These are phyloP conservation scores for Diacronema lutheri DNA, from an alignment of 78 protist genomes.

Conservation along the genomic window DNA sequence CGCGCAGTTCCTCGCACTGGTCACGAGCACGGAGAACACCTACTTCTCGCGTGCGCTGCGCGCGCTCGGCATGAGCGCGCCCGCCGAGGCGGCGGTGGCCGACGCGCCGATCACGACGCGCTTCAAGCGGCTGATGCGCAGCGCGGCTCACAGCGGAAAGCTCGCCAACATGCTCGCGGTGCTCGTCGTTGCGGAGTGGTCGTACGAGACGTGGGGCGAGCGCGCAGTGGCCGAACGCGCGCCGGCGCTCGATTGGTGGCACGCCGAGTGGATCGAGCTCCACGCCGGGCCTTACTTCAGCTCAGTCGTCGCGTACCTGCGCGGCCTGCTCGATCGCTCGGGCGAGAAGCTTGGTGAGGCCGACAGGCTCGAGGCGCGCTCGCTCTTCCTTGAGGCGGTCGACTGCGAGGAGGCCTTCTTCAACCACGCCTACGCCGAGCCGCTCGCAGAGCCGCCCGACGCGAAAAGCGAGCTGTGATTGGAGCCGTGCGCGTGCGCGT, in stretches of 20 bases:
- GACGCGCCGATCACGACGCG: too few relatives aligned
- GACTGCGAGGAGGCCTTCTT: too few relatives aligned
- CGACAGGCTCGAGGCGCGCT: too few relatives aligned
- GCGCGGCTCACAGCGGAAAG: neutral
- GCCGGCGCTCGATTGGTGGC: neutral
- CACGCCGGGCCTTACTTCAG: slow-evolving; percentile 15
- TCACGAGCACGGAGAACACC: slow-evolving; percentile 23
- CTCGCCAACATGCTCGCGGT: slow-evolving; percentile 6
- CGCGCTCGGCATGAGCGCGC: slow-evolving; percentile 2
- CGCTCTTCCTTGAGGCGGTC: too few relatives aligned
- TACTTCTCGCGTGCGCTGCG: slow-evolving; percentile 20
- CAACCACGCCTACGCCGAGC: too few relatives aligned
- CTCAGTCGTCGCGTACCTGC: slow-evolving; percentile 10
- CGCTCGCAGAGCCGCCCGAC: too few relatives aligned
- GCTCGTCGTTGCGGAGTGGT: slow-evolving; percentile 23
- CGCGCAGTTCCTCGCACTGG: slow-evolving; percentile 19
- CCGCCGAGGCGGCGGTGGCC: neutral
- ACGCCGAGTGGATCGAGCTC: slow-evolving; percentile 12
- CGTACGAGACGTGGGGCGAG: slow-evolving; percentile 25
- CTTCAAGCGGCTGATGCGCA: neutral
- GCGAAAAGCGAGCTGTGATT: too few relatives aligned
- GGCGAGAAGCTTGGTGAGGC: neutral
- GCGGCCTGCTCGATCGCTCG: slow-evolving; percentile 5
- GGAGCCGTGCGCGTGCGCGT: too few relatives aligned
- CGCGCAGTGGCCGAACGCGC: neutral